Evolutionary conservation across 257 asterid genomes (phyloP), one percentile per base, ranked within the genome.

Genomic region (Fraxinus quadrangulata): DNA sequence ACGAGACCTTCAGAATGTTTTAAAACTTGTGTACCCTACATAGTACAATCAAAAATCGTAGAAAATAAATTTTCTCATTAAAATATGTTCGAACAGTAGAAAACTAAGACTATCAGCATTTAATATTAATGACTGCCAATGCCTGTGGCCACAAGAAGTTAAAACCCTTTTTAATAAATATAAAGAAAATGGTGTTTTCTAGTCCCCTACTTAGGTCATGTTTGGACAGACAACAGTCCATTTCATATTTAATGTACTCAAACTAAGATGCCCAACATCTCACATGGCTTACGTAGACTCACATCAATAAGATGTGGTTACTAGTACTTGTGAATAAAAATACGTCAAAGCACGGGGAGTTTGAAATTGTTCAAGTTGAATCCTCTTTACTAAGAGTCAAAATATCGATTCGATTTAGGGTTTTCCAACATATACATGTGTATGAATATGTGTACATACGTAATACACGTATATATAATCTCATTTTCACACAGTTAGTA

Each of bases 141-240:
- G 68, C 30, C 68, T 59, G 23, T 61, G 69, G 17, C 69, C 69
- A 63, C 69, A 63, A 63, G 69, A 63, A 63, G 69, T 63, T 63
- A 26, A 63, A 61, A 63, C 17, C 16, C 21, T 26, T 63, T 3
- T 3, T 9, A 63, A 63, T 24, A 63, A 24, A 24, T 63, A 5
- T 21, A 3, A 24, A 63, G 14, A 63, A 63, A 63, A 24, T 11
- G 19, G 33, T 63, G 6, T 24, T 24, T 63, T 23, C 17, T 63
- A 63, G 69, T 63, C 69, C 36, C 69, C 69, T 24, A 63, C 34
- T 63, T 23, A 63, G 36, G 69, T 63, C 36, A 23, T 63, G 69
- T 63, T 63, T 63, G 36, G 69, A 63, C 69, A 63, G 69, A n/a
- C 36, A 63, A 23, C 26, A 63, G 69, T 63, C 69, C 69, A 63